Evolutionary conservation across 345 rosid genomes (phyloP).

Genomic region (Kernera saxatilis): DNA sequence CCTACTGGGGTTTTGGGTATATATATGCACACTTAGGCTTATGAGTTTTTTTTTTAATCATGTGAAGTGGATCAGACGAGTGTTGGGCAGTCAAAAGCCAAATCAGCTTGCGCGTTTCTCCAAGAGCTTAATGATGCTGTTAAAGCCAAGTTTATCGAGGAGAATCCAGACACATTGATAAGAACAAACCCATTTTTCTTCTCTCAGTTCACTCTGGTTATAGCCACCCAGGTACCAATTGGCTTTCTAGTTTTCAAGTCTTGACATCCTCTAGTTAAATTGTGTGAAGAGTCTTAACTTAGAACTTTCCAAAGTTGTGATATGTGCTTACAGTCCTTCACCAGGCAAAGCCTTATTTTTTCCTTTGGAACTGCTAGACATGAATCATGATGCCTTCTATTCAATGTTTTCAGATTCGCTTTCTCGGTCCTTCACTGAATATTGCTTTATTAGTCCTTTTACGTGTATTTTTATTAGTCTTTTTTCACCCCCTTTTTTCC

Average conservation of each 20-base stretch:
- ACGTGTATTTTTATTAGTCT: background rate
- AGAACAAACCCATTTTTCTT: slow-evolving; percentile 71
- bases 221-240: slow-evolving; percentile 80
- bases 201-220: slow-evolving; percentile 78
- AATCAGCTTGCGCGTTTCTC: slow-evolving; percentile 80
- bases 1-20: background rate
- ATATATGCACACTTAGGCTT: background rate
- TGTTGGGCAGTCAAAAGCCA: slow-evolving; percentile 81
- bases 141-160: slow-evolving; percentile 95
- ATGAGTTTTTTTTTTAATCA: slow-evolving; percentile 16
- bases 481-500: background rate
- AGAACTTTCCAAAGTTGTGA: background rate
- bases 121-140: slow-evolving; percentile 98
- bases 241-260: background rate
- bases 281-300: too few species aligned
- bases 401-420: background rate
- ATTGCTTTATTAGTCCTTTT: background rate
- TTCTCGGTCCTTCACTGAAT: background rate
- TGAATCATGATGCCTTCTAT: background rate
- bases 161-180: slow-evolving; percentile 68
- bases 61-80: slow-evolving; percentile 70
- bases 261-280: background rate
- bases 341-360: background rate
- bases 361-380: background rate
- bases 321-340: background rate